phyloP scores from a whole-genome alignment of 169 alveolate species.

The Eimeria falciformis region DNA sequence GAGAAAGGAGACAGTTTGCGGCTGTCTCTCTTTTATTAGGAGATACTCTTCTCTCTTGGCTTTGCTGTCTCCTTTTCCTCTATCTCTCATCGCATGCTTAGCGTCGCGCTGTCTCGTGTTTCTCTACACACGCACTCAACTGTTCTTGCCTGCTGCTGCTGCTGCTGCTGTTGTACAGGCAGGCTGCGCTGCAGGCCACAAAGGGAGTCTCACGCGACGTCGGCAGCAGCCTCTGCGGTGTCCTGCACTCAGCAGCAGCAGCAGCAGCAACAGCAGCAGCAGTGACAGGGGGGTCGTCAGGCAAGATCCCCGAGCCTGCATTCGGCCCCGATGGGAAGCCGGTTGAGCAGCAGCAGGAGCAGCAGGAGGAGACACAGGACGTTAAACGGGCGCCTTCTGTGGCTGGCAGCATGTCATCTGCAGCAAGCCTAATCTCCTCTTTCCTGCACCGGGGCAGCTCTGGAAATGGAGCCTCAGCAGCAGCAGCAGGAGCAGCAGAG shows the following conservation, averaged over 20 bases:
- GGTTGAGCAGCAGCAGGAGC: conserved; percentile 21
- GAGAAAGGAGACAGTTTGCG: background rate
- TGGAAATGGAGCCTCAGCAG: background rate
- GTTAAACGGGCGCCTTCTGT: background rate
- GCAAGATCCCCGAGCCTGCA: background rate
- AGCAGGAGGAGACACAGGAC: background rate
- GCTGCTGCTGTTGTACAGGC: conserved; percentile 16
- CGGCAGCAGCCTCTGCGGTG: conserved; percentile 17
- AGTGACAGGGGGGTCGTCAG: background rate
- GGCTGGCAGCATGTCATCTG: background rate
- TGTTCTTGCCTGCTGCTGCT: conserved; percentile 34
- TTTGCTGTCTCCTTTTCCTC: too few species aligned
- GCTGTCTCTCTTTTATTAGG: too few species aligned
- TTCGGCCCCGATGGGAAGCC: background rate
- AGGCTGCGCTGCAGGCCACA: conserved; percentile 12
- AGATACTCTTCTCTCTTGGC: too few species aligned
- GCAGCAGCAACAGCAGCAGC: conserved; percentile 27
- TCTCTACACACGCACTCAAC: too few species aligned
- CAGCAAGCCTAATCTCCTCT: background rate
- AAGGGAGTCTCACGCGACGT: background rate
- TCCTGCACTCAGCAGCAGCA: background rate
- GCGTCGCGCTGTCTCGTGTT: too few species aligned
- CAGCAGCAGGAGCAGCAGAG: background rate
- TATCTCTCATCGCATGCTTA: too few species aligned
- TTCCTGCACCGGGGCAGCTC: background rate